Evolutionary conservation across 768 basidiomycete genomes (phyloP), one percentile per base, ranked within the genome.

Genomic region (Candolleomyces efflorescens): DNA sequence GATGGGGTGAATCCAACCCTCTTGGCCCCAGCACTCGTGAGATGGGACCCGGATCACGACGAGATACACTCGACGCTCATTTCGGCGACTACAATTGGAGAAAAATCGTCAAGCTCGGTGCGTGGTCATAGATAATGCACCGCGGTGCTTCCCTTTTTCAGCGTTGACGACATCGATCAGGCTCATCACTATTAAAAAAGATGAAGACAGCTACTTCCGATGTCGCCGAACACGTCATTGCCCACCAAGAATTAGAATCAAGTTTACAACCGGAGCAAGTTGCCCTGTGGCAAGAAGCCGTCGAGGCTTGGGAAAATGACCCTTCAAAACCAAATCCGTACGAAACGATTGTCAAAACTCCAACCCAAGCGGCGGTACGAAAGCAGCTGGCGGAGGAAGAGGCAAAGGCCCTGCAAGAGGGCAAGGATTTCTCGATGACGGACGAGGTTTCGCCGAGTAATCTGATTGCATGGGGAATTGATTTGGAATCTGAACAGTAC

Each of bases 11-110:
- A n/a, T 58, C 66, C 13, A 71, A 74, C 50, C 61, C 59, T 0
- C 32, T 67, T 0, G 65, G 72, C 5, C 17, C 51, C 4, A 71
- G 71, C 45, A 75, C 72, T 1, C 57, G 61, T 24, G 72, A 73
- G 60, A 76, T 77, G 75, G 73, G 73, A 11, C 69, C 70, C 10
- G 71, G 71, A 1, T 66, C 66, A 13, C 54, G 69, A 2, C 56
- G 62, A 0, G 69, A 71, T 22, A 63, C 59, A 0, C 37, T 74
- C 0, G 67, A 72, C 48, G 63, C 62, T 22, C 68, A 70, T 23
- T 72, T 68, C 54, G 64, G 60, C 0, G 60, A 65, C 38, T 63
- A 60, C 48, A 73, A 73, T 39, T 75, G 69, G 69, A 55, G 52
- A 22, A 73, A 71, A 47, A 47, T 62, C 0, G 36, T 62, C 3